Conservation (phyloP, 2,329 filamentous ascomycete species). For the Cadophora sp. region DNA sequence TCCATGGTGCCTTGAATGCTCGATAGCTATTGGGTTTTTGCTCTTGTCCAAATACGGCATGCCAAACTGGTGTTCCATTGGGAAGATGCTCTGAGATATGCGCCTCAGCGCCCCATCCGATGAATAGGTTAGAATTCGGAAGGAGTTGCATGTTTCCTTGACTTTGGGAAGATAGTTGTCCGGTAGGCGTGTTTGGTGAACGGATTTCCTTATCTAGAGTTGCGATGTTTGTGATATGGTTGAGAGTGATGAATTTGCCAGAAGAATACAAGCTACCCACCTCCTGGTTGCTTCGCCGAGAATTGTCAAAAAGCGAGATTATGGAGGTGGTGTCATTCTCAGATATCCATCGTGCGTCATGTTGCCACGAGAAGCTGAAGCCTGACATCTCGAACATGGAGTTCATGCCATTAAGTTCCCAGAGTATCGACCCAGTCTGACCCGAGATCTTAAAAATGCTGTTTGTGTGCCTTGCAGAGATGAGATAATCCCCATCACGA, state of each 20-base stretch:
- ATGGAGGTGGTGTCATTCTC: background rate
- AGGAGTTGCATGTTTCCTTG: conserved; percentile 13
- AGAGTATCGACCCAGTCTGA: background rate
- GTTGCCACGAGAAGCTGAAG: conserved; percentile 7
- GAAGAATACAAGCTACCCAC: background rate
- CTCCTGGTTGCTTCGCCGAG: background rate
- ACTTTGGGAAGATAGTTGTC: background rate
- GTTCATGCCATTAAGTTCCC: conserved; percentile 2
- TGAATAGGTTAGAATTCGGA: conserved; percentile 6
- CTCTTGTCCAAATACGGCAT: background rate
- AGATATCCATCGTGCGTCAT: conserved; percentile 11
- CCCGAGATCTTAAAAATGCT: conserved; percentile 1
- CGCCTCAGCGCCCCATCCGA: conserved; percentile 1
- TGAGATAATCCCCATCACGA: conserved; percentile 1
- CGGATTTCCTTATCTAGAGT: background rate
- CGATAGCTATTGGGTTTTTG: background rate
- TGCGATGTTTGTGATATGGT: background rate
- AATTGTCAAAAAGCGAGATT: conserved; percentile 17
- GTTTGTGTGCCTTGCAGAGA: background rate
- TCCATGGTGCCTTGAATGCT: conserved; percentile 14
- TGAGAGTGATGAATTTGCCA: background rate
- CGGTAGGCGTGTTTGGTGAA: background rate
- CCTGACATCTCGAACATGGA: background rate
- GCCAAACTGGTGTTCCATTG: conserved; percentile 3
- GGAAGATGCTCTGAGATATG: background rate